phyloP scores from a whole-genome alignment of 179 eudicot species.

The Beta macrorhiza region DNA sequence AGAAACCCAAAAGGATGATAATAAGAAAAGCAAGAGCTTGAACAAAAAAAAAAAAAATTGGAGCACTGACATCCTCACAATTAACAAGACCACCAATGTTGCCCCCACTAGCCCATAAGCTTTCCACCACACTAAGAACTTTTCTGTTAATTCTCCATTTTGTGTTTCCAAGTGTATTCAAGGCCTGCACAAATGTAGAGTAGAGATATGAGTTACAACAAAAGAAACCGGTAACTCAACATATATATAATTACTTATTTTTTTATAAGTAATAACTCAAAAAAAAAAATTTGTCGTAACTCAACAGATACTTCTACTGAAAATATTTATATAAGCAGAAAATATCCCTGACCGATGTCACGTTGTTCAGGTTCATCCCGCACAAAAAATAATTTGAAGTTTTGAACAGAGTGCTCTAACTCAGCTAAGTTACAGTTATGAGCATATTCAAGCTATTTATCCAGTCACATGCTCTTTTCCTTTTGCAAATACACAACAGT shows the following conservation, averaged over 20 bases:
- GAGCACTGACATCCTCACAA: constrained; percentile 72
- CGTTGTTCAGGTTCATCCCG: neutral
- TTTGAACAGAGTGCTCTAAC: neutral
- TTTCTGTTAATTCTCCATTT: constrained; percentile 85
- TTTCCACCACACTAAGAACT: constrained; percentile 69
- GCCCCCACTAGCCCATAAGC: constrained; percentile 85
- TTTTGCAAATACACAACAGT: neutral
- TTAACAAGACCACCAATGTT: constrained; percentile 68
- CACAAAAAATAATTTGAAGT: neutral
- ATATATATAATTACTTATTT: too few species aligned
- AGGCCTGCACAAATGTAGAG: constrained; percentile 52
- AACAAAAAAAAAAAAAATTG: constrained; percentile 4
- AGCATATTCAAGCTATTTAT: neutral
- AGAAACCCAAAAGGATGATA: constrained; percentile 2
- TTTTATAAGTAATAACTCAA: too few species aligned
- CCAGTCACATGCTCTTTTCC: neutral
- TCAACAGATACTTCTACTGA: neutral
- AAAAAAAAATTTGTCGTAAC: too few species aligned
- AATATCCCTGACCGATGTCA: neutral
- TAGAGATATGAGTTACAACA: neutral
- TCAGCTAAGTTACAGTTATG: neutral
- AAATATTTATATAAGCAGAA: neutral
- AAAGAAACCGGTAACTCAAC: constrained; percentile 1
- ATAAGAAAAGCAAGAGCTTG: neutral
- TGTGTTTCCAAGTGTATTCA: constrained; percentile 82